Base-by-base conservation (phyloP, 208 protist genomes). In the Crithidia bombi region DNA sequence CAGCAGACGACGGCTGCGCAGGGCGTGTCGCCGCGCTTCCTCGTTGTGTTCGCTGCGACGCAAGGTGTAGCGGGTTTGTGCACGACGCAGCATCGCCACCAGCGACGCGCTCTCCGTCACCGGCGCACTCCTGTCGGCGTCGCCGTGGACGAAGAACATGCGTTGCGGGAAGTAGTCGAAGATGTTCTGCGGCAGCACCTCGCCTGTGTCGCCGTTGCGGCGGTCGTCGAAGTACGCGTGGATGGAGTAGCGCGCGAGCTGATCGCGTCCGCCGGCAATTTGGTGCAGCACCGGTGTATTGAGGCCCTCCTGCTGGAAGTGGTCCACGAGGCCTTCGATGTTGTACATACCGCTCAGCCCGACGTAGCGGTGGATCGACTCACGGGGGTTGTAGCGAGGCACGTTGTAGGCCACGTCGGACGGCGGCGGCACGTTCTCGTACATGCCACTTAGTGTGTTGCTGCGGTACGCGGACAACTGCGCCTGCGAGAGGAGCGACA, bases 261-360 rank as follows among this genome's bases (percentile, higher is more conserved):
- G 78, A 36, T 71, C 78, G 12, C 66, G 54, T 3, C 89, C 89
- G 19, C 89, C 89, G 1, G 81, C 78, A 26, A 96, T 87, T 47
- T 86, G 63, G 17, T 82, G 69, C 32, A 96, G 75, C 69, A 94
- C 88, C 17, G 56, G 54, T n/a, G 65, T 73, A 73, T 88, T 84
- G 19, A 96, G 78, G 15, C 91, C 91, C 5, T 81, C 57, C 1
- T 63, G 56, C 30, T 93, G 73, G 62, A 96, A 88, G 75, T 91
- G 85, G 14, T 67, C 49, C 12, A 82, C 79, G 23, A 94, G 81
- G 14, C 75, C 66, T 50, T 83, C 80, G 10, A 96, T 26, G 75
- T 94, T 86, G 79, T 92, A 96, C 70, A 93, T 91, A 4, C 92
- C 92, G 54, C 88, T 94, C 41, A 97, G 69, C 3, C 87, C 89